These are phyloP conservation scores for Meripilus lineatus DNA, from an alignment of 1,284 basidiomycete genomes.

Conservation along the genomic window DNA sequence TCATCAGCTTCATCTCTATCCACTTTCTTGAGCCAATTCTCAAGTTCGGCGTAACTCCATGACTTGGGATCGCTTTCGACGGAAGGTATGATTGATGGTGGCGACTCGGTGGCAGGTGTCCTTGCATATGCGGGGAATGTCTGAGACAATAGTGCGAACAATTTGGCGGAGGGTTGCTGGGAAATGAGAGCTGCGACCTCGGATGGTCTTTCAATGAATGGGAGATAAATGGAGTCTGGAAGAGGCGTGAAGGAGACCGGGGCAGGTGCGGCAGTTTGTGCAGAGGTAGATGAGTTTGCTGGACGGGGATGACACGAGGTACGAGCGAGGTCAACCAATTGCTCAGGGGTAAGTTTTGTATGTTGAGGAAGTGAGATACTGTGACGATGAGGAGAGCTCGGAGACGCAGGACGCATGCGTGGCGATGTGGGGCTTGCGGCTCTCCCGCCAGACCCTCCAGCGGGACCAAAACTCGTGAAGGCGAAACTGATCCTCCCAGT, in stretches of 20 bases:
- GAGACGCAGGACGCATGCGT: slow-evolving; percentile 23
- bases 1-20: slow-evolving; percentile 58
- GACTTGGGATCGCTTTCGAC: slow-evolving; percentile 41
- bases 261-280: slow-evolving; percentile 16
- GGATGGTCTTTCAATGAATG: slow-evolving; percentile 67
- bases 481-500: slow-evolving; percentile 57
- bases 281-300: slow-evolving; percentile 8
- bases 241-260: slow-evolving; percentile 65
- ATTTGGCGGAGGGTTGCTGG: slow-evolving; percentile 54
- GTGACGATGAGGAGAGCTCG: slow-evolving; percentile 20
- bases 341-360: slow-evolving; percentile 51
- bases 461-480: slow-evolving; percentile 49
- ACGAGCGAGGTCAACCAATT: slow-evolving; percentile 62
- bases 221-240: slow-evolving; percentile 64
- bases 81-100: slow-evolving; percentile 18
- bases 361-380: slow-evolving; percentile 20
- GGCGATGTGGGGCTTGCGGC: slow-evolving; percentile 25
- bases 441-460: slow-evolving; percentile 16
- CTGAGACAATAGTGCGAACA: slow-evolving; percentile 67
- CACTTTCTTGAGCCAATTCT: slow-evolving; percentile 54
- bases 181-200: slow-evolving; percentile 63
- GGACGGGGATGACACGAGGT: slow-evolving; percentile 47
- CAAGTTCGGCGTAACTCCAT: slow-evolving; percentile 57
- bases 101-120: slow-evolving; percentile 14
- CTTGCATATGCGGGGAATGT: slow-evolving; percentile 42